phyloP scores from a whole-genome alignment of 2,329 filamentous ascomycete genomes.

The Exophiala mesophila region DNA sequence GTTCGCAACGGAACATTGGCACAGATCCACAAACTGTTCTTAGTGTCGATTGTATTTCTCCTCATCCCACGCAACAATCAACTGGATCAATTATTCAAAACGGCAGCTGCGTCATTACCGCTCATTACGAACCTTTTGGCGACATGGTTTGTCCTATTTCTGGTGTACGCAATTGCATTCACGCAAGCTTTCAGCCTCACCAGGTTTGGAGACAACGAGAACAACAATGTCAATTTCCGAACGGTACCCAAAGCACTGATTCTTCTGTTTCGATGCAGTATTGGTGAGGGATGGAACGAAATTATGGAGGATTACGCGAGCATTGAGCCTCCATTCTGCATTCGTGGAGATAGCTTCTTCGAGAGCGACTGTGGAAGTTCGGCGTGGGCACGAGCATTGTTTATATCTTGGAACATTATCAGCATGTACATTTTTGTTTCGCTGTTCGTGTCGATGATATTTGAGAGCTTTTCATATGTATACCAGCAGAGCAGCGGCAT shows the following conservation, averaged over 20 bases:
- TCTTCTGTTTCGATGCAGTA: conserved; percentile 85
- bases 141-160: conserved; percentile 94
- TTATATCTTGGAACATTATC: conserved; percentile 96
- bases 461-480: conserved; percentile 98
- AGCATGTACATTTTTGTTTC: conserved; percentile 99
- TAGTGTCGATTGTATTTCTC: conserved; percentile 82
- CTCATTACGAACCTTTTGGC: conserved; percentile 87
- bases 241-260: conserved; percentile 92
- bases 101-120: conserved; percentile 85
- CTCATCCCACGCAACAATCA: conserved; percentile 96
- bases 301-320: conserved; percentile 93
- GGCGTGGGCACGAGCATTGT: conserved; percentile 80
- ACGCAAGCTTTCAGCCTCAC: conserved; percentile 96
- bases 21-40: conserved; percentile 86
- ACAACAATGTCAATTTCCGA: conserved; percentile 81
- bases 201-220: conserved; percentile 69
- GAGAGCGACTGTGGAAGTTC: conserved; percentile 88
- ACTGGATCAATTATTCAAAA: conserved; percentile 97
- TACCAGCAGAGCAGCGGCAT: conserved; percentile 95
- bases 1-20: conserved; percentile 57
- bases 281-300: conserved; percentile 93
- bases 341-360: conserved; percentile 66
- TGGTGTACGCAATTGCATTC: conserved; percentile 93
- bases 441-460: conserved; percentile 96
- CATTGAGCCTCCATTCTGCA: conserved; percentile 76